Base-by-base conservation (phyloP, 257 asterid genomes). In the Mitragyna speciosa region DNA sequence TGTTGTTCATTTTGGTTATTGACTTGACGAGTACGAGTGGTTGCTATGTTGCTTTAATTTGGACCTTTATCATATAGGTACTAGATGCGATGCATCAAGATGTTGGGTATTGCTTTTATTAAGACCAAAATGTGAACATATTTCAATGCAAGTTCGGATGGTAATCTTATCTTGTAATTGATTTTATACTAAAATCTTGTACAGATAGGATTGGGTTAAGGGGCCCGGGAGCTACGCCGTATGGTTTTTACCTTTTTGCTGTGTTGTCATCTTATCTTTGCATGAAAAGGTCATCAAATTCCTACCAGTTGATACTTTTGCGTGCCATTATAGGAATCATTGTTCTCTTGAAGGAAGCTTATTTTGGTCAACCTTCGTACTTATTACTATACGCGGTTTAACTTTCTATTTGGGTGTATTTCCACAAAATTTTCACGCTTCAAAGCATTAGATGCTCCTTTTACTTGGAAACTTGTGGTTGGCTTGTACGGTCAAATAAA, bases 291-390 rank as follows among this genome's bases (percentile, higher is more conserved):
- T 72, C 68, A 82, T 67, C 77, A 72, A 82, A 61, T 75, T 66
- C 69, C 36, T 79, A 48, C 70, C 66, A 20, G 61, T 48, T 72
- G 58, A 73, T 69, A 52, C 61, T 66, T 70, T 51, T 84, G 87
- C 87, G 83, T 84, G 87, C 83, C 80, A 81, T 78, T 7, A 75
- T 64, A 74, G 76, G 45, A 33, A 84, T 84, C 85, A 84, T 84
- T 81, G 79, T 78, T 70, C 70, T 78, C 79, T 76, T 39, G 78
- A 78, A 63, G 81, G 79, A 43, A 45, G 70, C 70, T 73, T 68
- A 71, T 74, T 75, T 74, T 75, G 31, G 87, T 84, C 87, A 84
- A 84, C 76, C 33, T 28, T 75, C 67, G 28, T 75, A 74, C 75
- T 80, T 47, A 67, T 77, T 84, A 36, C 56, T 59, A 63, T 49